A percentile compares a stretch with the other conserved stretches of the same genome.
Evolutionary conservation across 495 filamentous ascomycete species (phyloP).

Genomic region (Daldinia childiae): DNA sequence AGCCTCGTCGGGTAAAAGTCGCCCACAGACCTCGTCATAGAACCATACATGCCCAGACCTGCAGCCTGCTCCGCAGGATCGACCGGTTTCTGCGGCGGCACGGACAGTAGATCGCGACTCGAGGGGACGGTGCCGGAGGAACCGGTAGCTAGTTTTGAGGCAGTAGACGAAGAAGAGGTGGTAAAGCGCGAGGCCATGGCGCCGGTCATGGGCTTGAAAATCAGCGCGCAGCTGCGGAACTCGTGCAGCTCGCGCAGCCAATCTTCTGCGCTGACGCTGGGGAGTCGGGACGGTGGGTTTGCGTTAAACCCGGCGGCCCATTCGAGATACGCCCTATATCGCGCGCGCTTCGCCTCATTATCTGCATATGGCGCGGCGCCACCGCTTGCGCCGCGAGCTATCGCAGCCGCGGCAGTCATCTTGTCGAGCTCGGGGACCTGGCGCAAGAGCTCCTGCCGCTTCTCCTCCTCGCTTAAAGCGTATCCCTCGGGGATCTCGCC

Average conservation of each 20-base stretch:
- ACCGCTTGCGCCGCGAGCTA: conserved; percentile 76
- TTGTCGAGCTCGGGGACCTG: conserved; percentile 78
- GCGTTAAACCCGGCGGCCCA: conserved; percentile 70
- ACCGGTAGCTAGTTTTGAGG: conserved; percentile 40
- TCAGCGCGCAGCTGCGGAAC: conserved; percentile 86
- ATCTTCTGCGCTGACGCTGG: conserved; percentile 70
- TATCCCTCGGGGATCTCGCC: conserved; percentile 78
- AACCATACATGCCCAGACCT: conserved; percentile 91
- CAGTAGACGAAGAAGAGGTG: conserved; percentile 61
- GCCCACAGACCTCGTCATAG: conserved; percentile 76
- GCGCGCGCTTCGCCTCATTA: conserved; percentile 75
- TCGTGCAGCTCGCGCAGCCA: conserved; percentile 85
- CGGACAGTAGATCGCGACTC: conserved; percentile 60
- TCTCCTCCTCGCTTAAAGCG: conserved; percentile 66
- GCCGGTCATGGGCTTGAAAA: conserved; percentile 92
- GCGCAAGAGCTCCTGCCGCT: conserved; percentile 65
- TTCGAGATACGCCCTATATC: conserved; percentile 85
- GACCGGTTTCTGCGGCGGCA: conserved; percentile 68
- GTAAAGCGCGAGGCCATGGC: conserved; percentile 95
- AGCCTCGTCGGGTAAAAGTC: conserved; percentile 84
- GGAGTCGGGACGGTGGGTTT: conserved; percentile 63
- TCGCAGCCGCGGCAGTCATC: conserved; percentile 74
- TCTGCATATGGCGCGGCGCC: conserved; percentile 89
- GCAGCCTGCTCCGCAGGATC: conserved; percentile 89
- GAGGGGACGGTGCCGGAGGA: conserved; percentile 33